Percentiles rank a stretch among this genome's conserved stretches.
Evolutionary conservation across 2,329 filamentous ascomycete species (phyloP).

Genomic region (Dothistroma septosporum): DNA sequence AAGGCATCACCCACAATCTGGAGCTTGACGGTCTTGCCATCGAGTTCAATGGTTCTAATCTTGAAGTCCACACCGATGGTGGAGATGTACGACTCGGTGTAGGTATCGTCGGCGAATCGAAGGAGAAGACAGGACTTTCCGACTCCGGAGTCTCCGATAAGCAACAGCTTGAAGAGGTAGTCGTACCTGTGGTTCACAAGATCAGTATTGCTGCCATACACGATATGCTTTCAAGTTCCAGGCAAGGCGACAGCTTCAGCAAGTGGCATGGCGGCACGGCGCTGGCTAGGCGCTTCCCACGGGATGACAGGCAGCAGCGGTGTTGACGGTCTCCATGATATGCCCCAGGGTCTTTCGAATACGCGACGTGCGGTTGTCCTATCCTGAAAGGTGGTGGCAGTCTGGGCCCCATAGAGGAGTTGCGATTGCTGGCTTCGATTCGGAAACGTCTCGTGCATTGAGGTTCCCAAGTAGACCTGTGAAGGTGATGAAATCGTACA

Average conservation of each 20-base stretch:
- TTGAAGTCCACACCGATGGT: constrained; percentile 99
- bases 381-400: neutral
- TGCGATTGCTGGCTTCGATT: neutral
- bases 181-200: constrained; percentile 72
- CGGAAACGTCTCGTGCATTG: neutral
- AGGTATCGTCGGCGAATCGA: constrained; percentile 97
- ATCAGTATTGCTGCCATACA: constrained; percentile 3
- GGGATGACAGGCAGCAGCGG: neutral
- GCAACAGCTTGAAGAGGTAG: constrained; percentile 99
- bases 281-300: neutral
- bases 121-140: constrained; percentile 99
- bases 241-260: neutral
- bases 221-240: neutral
- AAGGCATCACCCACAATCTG: constrained; percentile 72
- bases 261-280: neutral
- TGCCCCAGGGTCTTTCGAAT: neutral
- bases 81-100: constrained; percentile 99
- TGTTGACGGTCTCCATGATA: neutral
- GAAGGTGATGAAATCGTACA: neutral
- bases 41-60: constrained; percentile 99
- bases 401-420: neutral
- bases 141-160: constrained; percentile 99
- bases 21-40: constrained; percentile 99
- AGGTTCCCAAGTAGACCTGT: neutral
- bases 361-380: neutral